Conservation (phyloP, 208 protist species). For the Leishmania martiniquensis region DNA sequence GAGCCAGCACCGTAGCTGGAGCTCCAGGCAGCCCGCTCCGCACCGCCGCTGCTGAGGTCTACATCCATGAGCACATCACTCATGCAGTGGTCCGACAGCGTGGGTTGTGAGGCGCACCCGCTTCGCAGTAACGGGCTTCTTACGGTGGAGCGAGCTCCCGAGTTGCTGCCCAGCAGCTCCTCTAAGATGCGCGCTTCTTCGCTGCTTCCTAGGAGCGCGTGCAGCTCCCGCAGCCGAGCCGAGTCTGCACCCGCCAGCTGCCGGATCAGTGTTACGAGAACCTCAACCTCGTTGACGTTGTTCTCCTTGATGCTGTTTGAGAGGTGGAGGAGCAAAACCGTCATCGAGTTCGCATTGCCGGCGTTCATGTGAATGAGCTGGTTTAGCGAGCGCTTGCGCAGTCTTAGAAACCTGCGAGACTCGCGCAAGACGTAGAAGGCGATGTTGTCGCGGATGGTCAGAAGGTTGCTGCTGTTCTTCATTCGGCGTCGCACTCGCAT, state of each 20-base stretch:
- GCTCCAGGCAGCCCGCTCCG: conserved; percentile 6
- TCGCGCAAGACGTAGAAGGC: conserved; percentile 65
- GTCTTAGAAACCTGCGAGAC: conserved; percentile 42
- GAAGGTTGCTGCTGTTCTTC: conserved; percentile 82
- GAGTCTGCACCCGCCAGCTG: conserved; percentile 48
- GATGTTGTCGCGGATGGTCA: conserved; percentile 76
- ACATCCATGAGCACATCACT: conserved; percentile 28
- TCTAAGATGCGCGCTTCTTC: conserved; percentile 35
- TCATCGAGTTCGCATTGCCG: conserved; percentile 54
- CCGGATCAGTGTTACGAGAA: conserved; percentile 53
- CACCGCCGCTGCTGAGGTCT: conserved; percentile 14
- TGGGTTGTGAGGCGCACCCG: conserved; percentile 7
- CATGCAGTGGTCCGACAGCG: conserved; percentile 11
- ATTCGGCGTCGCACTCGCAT: conserved; percentile 84
- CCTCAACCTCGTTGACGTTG: conserved; percentile 78
- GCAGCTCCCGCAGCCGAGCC: conserved; percentile 45
- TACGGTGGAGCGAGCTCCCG: neutral
- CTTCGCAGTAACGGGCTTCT: conserved; percentile 3
- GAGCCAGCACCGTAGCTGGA: neutral
- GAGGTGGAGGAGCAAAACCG: conserved; percentile 61
- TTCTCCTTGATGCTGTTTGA: conserved; percentile 47
- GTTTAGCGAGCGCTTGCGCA: conserved; percentile 46
- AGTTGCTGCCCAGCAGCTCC: conserved; percentile 46
- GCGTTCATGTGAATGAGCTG: conserved; percentile 78
- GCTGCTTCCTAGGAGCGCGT: conserved; percentile 42